Conservation (phyloP, 257 asterid genomes). For the Solanum lycopersicoides region DNA sequence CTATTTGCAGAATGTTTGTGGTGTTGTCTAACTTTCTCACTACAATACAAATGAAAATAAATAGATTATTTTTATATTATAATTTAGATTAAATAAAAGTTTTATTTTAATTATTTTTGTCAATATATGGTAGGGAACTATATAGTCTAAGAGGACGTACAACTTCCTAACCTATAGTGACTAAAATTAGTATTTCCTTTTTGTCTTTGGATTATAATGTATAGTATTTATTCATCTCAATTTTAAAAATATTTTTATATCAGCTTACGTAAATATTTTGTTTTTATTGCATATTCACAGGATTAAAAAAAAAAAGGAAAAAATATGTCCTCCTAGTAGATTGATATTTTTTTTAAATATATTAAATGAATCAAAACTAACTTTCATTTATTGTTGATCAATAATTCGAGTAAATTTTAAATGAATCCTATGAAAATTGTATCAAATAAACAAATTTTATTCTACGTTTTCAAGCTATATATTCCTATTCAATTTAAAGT, state of each 20-base stretch:
- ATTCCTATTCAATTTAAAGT: background rate
- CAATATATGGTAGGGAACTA: background rate
- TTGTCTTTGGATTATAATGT: background rate
- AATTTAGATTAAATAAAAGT: background rate
- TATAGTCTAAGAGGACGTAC: background rate
- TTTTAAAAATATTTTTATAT: background rate
- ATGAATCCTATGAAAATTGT: background rate
- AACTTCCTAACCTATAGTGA: background rate
- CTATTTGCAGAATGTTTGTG: background rate
- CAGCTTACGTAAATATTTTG: background rate
- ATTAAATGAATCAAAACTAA: background rate
- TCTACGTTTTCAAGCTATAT: background rate
- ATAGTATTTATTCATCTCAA: background rate
- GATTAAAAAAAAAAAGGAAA: background rate
- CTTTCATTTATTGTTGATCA: background rate
- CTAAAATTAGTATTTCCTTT: background rate
- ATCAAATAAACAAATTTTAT: background rate
- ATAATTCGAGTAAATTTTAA: background rate
- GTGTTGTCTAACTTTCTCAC: background rate
- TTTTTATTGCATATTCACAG: background rate
- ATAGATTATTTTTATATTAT: background rate
- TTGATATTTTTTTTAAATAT: background rate
- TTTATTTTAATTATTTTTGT: background rate
- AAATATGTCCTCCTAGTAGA: background rate
- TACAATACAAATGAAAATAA: background rate